A percentile compares a stretch with the other conserved stretches of the same genome.
Conservation (phyloP, 2,329 filamentous ascomycete species). For the Cladosporium colombiae region DNA sequence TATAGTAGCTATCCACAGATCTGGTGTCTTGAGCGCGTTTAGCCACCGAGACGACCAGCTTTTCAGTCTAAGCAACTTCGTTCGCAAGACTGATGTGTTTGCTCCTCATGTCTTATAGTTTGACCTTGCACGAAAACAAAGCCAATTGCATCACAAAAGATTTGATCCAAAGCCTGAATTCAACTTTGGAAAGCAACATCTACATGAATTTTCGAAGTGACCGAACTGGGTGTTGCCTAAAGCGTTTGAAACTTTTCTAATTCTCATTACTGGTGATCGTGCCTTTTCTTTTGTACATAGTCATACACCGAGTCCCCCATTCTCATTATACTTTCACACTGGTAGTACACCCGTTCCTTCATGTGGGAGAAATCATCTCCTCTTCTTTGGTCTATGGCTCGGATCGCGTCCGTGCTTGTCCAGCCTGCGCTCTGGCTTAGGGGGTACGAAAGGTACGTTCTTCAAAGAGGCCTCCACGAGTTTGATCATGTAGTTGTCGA, state of each 20-base stretch:
- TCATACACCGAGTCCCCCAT: slow-evolving; percentile 9
- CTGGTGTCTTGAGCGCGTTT: too few relatives aligned
- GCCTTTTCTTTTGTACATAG: slow-evolving; percentile 19
- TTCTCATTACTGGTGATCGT: slow-evolving; percentile 14
- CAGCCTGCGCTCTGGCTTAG: slow-evolving; percentile 34
- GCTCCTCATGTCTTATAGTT: neutral
- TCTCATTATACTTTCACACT: neutral
- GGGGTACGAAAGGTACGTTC: slow-evolving; percentile 38
- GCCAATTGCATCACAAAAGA: neutral
- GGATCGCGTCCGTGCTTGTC: slow-evolving; percentile 41
- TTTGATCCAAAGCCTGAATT: neutral
- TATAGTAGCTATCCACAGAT: neutral
- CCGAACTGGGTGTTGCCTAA: neutral
- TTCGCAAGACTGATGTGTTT: neutral
- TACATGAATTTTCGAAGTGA: neutral
- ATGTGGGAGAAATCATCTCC: slow-evolving; percentile 24
- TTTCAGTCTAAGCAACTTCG: neutral
- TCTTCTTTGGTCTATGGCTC: slow-evolving; percentile 39
- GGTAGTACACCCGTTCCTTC: slow-evolving; percentile 21
- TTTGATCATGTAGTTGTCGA: slow-evolving; percentile 59
- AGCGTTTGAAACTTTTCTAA: neutral
- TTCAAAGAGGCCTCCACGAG: slow-evolving; percentile 35
- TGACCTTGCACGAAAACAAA: neutral
- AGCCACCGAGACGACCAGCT: too few relatives aligned
- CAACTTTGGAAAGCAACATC: too few relatives aligned